These are phyloP conservation scores for Schwanniomyces occidentalis DNA, from an alignment of 805 yeast genomes.

Conservation along the genomic window DNA sequence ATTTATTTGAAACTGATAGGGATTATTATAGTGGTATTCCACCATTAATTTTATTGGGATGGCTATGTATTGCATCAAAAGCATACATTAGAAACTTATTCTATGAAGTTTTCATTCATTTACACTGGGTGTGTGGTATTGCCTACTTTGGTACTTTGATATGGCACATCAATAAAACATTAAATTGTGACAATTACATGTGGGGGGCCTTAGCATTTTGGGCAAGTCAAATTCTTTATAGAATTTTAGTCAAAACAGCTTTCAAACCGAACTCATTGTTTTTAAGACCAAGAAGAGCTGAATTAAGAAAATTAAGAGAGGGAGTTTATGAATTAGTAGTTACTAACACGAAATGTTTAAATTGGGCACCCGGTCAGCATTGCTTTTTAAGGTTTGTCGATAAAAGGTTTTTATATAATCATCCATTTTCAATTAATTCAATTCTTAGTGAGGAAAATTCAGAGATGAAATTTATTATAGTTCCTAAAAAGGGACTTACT, in stretches of 20 bases:
- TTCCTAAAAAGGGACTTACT: constrained; percentile 51
- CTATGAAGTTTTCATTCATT: constrained; percentile 51
- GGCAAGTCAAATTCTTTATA: constrained; percentile 48
- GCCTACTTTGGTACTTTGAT: constrained; percentile 49
- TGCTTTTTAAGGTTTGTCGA: constrained; percentile 49
- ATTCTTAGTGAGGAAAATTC: constrained; percentile 20
- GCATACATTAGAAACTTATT: constrained; percentile 36
- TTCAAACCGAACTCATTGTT: constrained; percentile 44
- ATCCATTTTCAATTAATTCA: constrained; percentile 55
- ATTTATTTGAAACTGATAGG: constrained; percentile 16
- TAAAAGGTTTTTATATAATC: constrained; percentile 47
- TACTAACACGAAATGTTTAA: constrained; percentile 30
- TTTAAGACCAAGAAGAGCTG: constrained; percentile 39
- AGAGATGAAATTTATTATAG: constrained; percentile 45
- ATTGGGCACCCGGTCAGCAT: constrained; percentile 60
- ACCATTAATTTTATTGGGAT: constrained; percentile 45
- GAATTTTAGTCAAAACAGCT: constrained; percentile 46
- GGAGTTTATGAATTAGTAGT: constrained; percentile 37
- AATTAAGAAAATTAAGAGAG: constrained; percentile 23
- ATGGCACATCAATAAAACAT: constrained; percentile 40
- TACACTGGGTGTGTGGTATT: constrained; percentile 55
- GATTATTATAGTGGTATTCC: constrained; percentile 45
- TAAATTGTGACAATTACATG: constrained; percentile 43
- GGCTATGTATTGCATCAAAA: constrained; percentile 45
- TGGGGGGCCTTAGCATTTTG: constrained; percentile 54